Base-by-base conservation (phyloP, 2,329 filamentous ascomycete genomes). In the Aspergillus puulaauensis region DNA sequence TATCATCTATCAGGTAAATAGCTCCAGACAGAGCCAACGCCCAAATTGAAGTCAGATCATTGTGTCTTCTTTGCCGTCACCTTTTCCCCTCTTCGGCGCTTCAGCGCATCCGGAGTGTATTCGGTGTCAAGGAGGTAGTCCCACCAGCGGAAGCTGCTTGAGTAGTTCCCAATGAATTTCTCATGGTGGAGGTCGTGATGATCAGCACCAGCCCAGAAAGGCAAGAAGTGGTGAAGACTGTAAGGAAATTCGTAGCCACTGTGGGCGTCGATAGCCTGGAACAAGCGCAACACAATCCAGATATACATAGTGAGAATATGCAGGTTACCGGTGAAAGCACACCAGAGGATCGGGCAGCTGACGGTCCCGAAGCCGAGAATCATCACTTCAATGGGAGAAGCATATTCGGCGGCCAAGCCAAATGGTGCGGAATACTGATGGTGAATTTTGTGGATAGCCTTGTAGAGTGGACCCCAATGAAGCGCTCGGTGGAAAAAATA, bases 131-230 rank as follows among this genome's bases (percentile, higher is more conserved):
- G 83, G 67, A 88, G 75, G 75, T 90, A 96, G 80, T 99, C 95
- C 95, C 95, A 99, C 95, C 95, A 99, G 76, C 93, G 86, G 86
- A 99, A 99, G 82, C 91, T 96, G 73, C 92, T 96, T 51, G 93
- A 82, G 75, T 98, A 99, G 82, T 99, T 99, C 68, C 95, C 95
- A 63, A 99, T 92, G 79, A 99, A 99, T 74, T 92, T 91, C 82
- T 99, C 95, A 80, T 99, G 95, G 80, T 99, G 95, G 45, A 92
- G 82, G 71, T 99, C 95, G 80, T 99, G 95, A 80, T 98, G 93
- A 68, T 96, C 88, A 55, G 95, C 95, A 62, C 95, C 95, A 55
- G 93, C 93, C 95, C 95, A 99, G 85, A 99, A 93, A 37, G 95
- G 95, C 52, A 99, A 80, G 82, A 98, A 90, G 77, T 97, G 91